Conservation (phyloP, 495 filamentous ascomycete genomes). For the Penicillium taxi region DNA sequence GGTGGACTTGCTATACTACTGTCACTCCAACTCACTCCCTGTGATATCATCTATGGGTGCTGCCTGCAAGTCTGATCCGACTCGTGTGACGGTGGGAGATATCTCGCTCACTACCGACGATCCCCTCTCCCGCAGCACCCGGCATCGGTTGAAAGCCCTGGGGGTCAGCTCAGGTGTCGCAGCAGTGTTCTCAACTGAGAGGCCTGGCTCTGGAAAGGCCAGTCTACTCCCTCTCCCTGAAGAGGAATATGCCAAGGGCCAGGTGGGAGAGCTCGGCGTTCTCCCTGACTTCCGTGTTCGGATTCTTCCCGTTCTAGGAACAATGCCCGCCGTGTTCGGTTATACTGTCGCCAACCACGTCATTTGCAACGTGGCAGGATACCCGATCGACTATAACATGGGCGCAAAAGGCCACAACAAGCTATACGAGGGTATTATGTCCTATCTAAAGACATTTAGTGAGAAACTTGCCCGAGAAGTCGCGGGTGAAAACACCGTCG, state of each 20-base stretch:
- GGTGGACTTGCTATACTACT: slow-evolving; percentile 84
- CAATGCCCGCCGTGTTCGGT: slow-evolving; percentile 95
- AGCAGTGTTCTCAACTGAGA: slow-evolving; percentile 89
- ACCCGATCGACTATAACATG: slow-evolving; percentile 75
- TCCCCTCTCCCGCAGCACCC: slow-evolving; percentile 75
- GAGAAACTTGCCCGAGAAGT: slow-evolving; percentile 59
- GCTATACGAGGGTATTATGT: slow-evolving; percentile 76
- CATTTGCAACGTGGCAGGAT: slow-evolving; percentile 75
- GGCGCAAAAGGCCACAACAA: slow-evolving; percentile 75
- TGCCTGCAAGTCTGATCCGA: slow-evolving; percentile 95
- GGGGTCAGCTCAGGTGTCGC: slow-evolving; percentile 82
- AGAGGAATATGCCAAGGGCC: slow-evolving; percentile 82
- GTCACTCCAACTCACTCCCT: slow-evolving; percentile 60
- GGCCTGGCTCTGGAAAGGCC: slow-evolving; percentile 85
- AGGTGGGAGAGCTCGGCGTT: slow-evolving; percentile 76
- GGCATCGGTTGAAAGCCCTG: slow-evolving; percentile 66
- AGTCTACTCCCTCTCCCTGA: slow-evolving; percentile 77
- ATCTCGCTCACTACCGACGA: slow-evolving; percentile 87
- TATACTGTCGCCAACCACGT: slow-evolving; percentile 86
- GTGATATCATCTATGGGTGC: slow-evolving; percentile 96
- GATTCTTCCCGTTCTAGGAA: slow-evolving; percentile 89
- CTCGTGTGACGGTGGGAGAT: slow-evolving; percentile 82
- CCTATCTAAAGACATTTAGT: slow-evolving; percentile 61
- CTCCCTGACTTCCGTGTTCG: slow-evolving; percentile 88
- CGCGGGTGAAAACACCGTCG: slow-evolving; percentile 52